Evolutionary conservation across 257 asterid species (phyloP), one percentile per base, ranked within the genome.

Genomic region (Osmanthus fragrans): DNA sequence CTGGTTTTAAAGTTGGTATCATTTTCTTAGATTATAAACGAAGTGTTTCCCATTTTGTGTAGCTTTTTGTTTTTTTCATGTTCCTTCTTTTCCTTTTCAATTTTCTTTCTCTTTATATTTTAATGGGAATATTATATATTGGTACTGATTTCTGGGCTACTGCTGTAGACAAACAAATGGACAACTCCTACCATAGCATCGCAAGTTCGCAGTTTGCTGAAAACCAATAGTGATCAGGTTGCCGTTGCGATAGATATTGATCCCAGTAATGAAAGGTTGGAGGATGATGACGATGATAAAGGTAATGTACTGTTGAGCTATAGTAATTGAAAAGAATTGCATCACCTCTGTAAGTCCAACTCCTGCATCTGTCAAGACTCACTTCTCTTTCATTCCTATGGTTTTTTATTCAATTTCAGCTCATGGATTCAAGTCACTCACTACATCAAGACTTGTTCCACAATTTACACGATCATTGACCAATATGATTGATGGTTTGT

Each of bases 401-500:
- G 74, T 72, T 33, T 15, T 76, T 71, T 75, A 65, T 74, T 82
- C 76, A 36, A 64, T 78, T 82, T 82, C 93, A 95, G 99, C 99
- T 84, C 99, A 95, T 81, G 99, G 98, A 81, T 95, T 95, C 89
- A 95, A 93, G 94, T 93, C 99, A 18, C 91, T 95, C 69, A 91
- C 99, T 74, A 89, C 99, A 34, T 95, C 98, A 74, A 91, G 85
- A 80, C 84, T 93, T 69, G 90, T 93, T 81, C 99, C 99, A 8
- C 85, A 96, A 73, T 95, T 95, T 88, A 93, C 97, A 11, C 90
- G 99, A 73, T 98, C 99, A 34, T 87, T 90, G 49, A 87, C 98
- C 4, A 90, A 93, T 86, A 75, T 95, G 86, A 84, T 95, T 76
- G 99, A 95, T 85, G 99, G 99, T 40, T 80, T 95, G 82, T 93